A percentile compares a stretch with the other conserved stretches of the same genome.
These are phyloP conservation scores for Geotrichum bryndzae DNA, from an alignment of 1,139 yeast species.

Conservation along the genomic window DNA sequence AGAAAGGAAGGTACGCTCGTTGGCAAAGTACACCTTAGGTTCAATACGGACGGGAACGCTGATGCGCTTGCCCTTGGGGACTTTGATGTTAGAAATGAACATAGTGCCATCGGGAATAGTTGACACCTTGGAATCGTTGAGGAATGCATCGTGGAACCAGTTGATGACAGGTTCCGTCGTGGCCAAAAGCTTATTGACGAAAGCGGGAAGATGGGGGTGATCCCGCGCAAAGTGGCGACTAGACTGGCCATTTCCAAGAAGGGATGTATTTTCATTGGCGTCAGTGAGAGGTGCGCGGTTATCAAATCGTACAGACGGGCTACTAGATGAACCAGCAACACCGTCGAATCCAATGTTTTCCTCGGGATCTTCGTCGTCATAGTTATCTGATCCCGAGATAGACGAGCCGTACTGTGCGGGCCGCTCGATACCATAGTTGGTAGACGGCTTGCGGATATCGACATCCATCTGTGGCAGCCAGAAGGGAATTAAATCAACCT, in stretches of 20 bases:
- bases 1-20: slow-evolving; percentile 93
- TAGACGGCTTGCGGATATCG: slow-evolving; percentile 85
- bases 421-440: slow-evolving; percentile 57
- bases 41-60: slow-evolving; percentile 97
- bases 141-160: slow-evolving; percentile 29
- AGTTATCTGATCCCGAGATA: slow-evolving; percentile 35
- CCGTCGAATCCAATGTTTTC: slow-evolving; percentile 24
- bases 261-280: slow-evolving; percentile 30
- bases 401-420: slow-evolving; percentile 44
- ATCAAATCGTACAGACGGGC: slow-evolving; percentile 25
- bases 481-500: slow-evolving; percentile 78
- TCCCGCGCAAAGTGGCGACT: slow-evolving; percentile 17
- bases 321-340: slow-evolving; percentile 24
- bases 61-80: slow-evolving; percentile 82
- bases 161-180: slow-evolving; percentile 7
- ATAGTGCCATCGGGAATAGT: slow-evolving; percentile 79
- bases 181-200: slow-evolving; percentile 5
- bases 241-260: slow-evolving; percentile 22
- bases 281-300: slow-evolving; percentile 24
- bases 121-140: slow-evolving; percentile 49
- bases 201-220: slow-evolving; percentile 9
- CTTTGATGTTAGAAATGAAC: slow-evolving; percentile 45
- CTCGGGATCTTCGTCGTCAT: slow-evolving; percentile 45
- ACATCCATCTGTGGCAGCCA: slow-evolving; percentile 98
- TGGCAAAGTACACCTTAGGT: slow-evolving; percentile 97